Evolutionary conservation across 768 basidiomycete species (phyloP).

Genomic region (Mycena sanguinolenta): DNA sequence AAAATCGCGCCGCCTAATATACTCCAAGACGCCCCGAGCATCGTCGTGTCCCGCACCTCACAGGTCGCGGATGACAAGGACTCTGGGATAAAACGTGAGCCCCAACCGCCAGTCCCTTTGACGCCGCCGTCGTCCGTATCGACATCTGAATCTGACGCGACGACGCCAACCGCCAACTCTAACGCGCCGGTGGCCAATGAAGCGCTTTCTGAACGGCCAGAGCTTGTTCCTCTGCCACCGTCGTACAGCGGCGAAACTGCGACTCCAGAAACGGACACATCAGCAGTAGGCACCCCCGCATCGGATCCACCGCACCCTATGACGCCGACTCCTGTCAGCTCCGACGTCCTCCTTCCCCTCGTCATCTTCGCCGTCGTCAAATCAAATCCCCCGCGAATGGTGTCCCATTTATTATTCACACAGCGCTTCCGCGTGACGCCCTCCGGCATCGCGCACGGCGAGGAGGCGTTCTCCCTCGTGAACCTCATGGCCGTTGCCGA

Average conservation of each 20-base stretch:
- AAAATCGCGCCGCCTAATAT: slow-evolving; percentile 23
- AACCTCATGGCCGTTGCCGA: slow-evolving; percentile 96
- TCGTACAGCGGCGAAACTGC: slow-evolving; percentile 17
- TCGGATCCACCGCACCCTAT: slow-evolving; percentile 18
- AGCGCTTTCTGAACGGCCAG: slow-evolving; percentile 8
- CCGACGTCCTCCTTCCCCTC: slow-evolving; percentile 92
- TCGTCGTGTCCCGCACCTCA: slow-evolving; percentile 15
- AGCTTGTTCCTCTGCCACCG: slow-evolving; percentile 31
- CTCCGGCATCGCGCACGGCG: slow-evolving; percentile 66
- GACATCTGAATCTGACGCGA: slow-evolving; percentile 2
- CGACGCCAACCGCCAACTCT: not conserved
- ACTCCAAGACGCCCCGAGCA: slow-evolving; percentile 17
- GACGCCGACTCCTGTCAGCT: slow-evolving; percentile 55
- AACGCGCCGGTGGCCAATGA: not conserved
- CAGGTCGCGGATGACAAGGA: not conserved
- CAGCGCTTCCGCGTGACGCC: slow-evolving; percentile 63
- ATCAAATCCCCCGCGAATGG: slow-evolving; percentile 86
- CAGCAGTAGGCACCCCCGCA: not conserved
- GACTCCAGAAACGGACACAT: not conserved
- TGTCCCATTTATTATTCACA: slow-evolving; percentile 77
- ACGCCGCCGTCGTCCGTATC: slow-evolving; percentile 28
- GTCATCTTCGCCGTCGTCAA: slow-evolving; percentile 96
- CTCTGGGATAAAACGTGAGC: slow-evolving; percentile 6
- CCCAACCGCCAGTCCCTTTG: slow-evolving; percentile 31
- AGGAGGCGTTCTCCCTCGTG: slow-evolving; percentile 93